phyloP scores from a whole-genome alignment of 2,329 filamentous ascomycete genomes.

The Colletotrichum coccodes region DNA sequence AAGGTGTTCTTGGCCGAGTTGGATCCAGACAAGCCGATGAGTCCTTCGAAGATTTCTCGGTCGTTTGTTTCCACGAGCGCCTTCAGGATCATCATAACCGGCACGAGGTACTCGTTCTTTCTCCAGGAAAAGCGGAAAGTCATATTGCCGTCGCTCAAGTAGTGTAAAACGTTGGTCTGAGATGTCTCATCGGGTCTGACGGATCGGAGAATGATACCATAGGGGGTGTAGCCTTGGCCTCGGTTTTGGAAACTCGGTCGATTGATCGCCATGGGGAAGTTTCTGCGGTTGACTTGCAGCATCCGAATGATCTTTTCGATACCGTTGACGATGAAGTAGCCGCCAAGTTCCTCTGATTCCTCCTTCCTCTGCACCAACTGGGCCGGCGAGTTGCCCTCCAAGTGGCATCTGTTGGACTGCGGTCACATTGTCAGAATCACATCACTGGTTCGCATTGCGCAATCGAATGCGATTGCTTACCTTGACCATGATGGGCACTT shows the following conservation, averaged over 20 bases:
- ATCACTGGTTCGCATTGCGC: background rate
- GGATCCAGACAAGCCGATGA: constrained; percentile 82
- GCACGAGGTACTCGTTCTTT: constrained; percentile 96
- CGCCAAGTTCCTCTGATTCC: constrained; percentile 94
- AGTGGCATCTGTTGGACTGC: constrained; percentile 88
- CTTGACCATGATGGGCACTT: constrained; percentile 93
- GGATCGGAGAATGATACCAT: constrained; percentile 89
- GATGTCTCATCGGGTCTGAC: constrained; percentile 98
- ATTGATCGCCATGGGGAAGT: constrained; percentile 94
- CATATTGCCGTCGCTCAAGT: constrained; percentile 93
- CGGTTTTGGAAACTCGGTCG: constrained; percentile 90
- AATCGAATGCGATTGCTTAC: constrained; percentile 55
- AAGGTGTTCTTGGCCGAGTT: constrained; percentile 89
- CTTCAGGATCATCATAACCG: constrained; percentile 96
- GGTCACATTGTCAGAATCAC: constrained; percentile 37
- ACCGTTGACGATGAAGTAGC: constrained; percentile 97
- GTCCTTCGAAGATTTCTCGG: constrained; percentile 92
- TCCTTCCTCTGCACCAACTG: constrained; percentile 88
- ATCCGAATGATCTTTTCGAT: constrained; percentile 97
- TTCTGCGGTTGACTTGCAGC: constrained; percentile 88
- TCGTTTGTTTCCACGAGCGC: constrained; percentile 96
- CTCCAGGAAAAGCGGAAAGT: constrained; percentile 98
- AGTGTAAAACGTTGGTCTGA: constrained; percentile 96
- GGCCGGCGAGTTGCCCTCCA: constrained; percentile 85
- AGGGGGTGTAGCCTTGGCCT: constrained; percentile 87